Evolutionary conservation across 2,329 filamentous ascomycete genomes (phyloP), one percentile per base, ranked within the genome.

Genomic region (Fusarium multiceps): DNA sequence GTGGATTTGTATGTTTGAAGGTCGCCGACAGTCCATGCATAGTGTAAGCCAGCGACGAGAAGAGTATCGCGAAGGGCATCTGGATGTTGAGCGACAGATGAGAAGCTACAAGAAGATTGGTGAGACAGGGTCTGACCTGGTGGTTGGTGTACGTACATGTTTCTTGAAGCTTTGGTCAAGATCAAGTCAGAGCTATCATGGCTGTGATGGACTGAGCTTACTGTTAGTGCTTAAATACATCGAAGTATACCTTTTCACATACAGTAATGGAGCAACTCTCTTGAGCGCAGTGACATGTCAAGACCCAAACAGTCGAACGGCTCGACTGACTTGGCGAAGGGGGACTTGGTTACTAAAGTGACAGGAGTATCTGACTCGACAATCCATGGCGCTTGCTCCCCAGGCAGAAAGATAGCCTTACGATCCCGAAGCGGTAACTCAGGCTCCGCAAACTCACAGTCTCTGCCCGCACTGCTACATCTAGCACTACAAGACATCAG

Each of bases 261-360:
- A 74, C 74, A 75, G 7, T 75, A 75, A 40, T 74, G 59, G 4
- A 75, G 59, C 1, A 75, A 34, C 7, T 75, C 64, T 5, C 60
- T 74, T 8, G 73, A 75, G 11, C 68, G 72, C 7, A 70, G 61
- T 4, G 73, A 68, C 73, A 75, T 74, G 4, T 66, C 54, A 12
- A 75, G 42, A 1, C 71, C 65, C 12, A 74, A 40, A 2, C 62
- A 65, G 16, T 72, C 73, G 11, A 74, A 74, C 0, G 68, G 64
- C 8, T 69, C 71, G 11, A 69, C 53, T 5, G 69, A 50, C n/a
- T 58, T 66, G 1, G 45, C 43, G 4, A 59, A 43, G 2, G 48
- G 43, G 0, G 66, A 58, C 3, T 41, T 14, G 4, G 13, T 32
- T 5, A 45, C 21, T 4, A 60, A 5, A 21, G 53, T 37, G 8